phyloP scores from a whole-genome alignment of 805 yeast genomes.

The Saturnispora saitoi region DNA sequence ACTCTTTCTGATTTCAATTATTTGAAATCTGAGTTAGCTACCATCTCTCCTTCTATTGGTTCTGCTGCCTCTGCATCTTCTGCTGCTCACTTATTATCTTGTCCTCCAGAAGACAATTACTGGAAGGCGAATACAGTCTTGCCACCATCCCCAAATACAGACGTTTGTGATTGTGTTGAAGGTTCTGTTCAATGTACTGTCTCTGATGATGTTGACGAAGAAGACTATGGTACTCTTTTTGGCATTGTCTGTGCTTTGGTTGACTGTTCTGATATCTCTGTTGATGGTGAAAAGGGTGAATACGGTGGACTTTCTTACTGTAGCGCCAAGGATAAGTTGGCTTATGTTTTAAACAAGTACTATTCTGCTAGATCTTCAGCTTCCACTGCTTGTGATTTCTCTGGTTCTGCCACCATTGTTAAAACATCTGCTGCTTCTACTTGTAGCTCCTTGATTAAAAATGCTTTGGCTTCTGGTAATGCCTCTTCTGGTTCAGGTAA shows the following conservation, averaged over 20 bases:
- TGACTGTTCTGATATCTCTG: constrained; percentile 53
- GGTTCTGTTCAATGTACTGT: constrained; percentile 53
- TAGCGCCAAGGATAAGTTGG: constrained; percentile 58
- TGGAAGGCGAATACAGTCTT: constrained; percentile 64
- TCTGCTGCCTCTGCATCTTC: constrained; percentile 30
- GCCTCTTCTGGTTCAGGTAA: constrained; percentile 14
- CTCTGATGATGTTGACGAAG: constrained; percentile 36
- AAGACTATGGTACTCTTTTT: constrained; percentile 55
- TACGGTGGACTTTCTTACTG: constrained; percentile 77
- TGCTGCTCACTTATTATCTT: constrained; percentile 30
- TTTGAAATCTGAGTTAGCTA: constrained; percentile 46
- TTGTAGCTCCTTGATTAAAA: constrained; percentile 39
- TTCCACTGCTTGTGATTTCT: constrained; percentile 57
- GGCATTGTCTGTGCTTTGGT: constrained; percentile 46
- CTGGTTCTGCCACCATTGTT: constrained; percentile 55
- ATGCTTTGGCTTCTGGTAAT: constrained; percentile 18
- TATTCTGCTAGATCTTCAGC: constrained; percentile 38
- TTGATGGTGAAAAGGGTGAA: constrained; percentile 53
- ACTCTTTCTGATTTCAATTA: constrained; percentile 55
- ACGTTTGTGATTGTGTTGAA: constrained; percentile 55
- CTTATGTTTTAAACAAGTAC: constrained; percentile 59
- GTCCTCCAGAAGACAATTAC: constrained; percentile 43
- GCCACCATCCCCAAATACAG: constrained; percentile 72
- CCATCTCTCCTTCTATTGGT: constrained; percentile 43
- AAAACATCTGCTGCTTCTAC: constrained; percentile 33